A percentile compares a stretch with the other conserved stretches of the same genome.
Evolutionary conservation across 768 basidiomycete genomes (phyloP).

Genomic region (Basidioascus undulatus): DNA sequence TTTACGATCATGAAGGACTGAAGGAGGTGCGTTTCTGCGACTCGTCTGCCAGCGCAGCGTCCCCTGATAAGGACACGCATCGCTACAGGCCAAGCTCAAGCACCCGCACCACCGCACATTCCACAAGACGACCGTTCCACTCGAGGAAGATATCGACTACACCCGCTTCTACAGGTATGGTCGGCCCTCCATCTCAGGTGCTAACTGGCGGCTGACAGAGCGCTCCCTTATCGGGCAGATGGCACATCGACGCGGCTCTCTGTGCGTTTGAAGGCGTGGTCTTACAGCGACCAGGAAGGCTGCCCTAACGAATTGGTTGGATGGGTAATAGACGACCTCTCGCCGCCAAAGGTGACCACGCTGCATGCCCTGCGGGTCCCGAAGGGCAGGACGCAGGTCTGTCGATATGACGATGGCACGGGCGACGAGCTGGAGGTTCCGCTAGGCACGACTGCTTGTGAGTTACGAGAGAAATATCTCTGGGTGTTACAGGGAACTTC

Average conservation of each 20-base stretch:
- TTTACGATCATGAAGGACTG: no score
- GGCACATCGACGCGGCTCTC: conserved; percentile 68
- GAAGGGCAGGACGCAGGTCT: conserved; percentile 33
- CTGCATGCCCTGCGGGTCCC: conserved; percentile 59
- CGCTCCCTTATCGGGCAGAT: no score
- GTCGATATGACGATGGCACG: conserved; percentile 64
- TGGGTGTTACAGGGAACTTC: background rate
- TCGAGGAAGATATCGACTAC: conserved; percentile 50
- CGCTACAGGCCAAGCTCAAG: conserved; percentile 36
- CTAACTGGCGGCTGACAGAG: no score
- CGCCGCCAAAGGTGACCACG: conserved; percentile 51
- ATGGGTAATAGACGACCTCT: conserved; percentile 13
- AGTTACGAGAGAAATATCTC: conserved; percentile 17
- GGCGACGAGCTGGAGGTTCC: conserved; percentile 62
- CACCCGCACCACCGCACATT: conserved; percentile 70
- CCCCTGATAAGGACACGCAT: background rate
- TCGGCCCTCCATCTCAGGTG: no score
- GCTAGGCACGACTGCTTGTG: conserved; percentile 65
- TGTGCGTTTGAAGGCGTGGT: no score
- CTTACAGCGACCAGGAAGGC: conserved; percentile 23
- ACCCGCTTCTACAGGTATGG: conserved; percentile 80
- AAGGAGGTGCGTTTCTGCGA: no score
- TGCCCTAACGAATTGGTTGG: background rate
- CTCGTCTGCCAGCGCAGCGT: background rate
- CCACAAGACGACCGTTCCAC: conserved; percentile 51